Base-by-base conservation (phyloP, 75 land plant species). In the Sequoia sempervirens region DNA sequence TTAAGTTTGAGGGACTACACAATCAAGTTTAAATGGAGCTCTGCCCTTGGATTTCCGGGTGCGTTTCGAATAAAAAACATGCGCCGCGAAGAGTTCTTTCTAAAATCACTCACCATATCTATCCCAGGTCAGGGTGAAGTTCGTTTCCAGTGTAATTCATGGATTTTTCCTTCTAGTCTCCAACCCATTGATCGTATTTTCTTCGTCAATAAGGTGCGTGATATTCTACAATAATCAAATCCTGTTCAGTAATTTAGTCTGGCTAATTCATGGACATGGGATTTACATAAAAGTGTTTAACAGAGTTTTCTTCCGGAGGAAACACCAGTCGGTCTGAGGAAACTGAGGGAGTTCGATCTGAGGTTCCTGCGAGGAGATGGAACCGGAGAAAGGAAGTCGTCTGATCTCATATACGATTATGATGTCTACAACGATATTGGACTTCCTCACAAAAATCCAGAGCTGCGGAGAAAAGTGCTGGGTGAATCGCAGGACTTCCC, bases 161-260 rank as follows among this genome's bases (percentile, higher is more conserved):
- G 98, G 95, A 90, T 96, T 56, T 92, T 87, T 61, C 91, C 93
- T 8, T 85, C 78, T 9, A 72, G 75, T 50, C 84, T 86, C 8
- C 89, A 85, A 85, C 86, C 81, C 13, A 81, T 86, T 41, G 88
- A 92, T 18, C 97, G 99, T 11, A 82, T 96, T 17, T 93, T 96
- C 94, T 96, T 96, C 66, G 66, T 20, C 5, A 61, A 61, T 61
- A 18, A 61, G 66, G 66, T 61, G 26, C 3, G 26, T 12, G 0
- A 4, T 17, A 61, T 18, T 5, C 26, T 4, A 5, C 18, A 10
- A 61, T 61, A 4, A 18, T 10, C 0, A 18, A 17, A 61, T 3
- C 5, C 26, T 61, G 26, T 56, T 56, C 20, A 56, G 20, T 3
- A 56, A 15, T 56, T 56, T 3, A 1, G 2, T 56, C 15, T 17